Evolutionary conservation across 2,329 filamentous ascomycete genomes (phyloP).

Genomic region (Aspergillus chevalieri): DNA sequence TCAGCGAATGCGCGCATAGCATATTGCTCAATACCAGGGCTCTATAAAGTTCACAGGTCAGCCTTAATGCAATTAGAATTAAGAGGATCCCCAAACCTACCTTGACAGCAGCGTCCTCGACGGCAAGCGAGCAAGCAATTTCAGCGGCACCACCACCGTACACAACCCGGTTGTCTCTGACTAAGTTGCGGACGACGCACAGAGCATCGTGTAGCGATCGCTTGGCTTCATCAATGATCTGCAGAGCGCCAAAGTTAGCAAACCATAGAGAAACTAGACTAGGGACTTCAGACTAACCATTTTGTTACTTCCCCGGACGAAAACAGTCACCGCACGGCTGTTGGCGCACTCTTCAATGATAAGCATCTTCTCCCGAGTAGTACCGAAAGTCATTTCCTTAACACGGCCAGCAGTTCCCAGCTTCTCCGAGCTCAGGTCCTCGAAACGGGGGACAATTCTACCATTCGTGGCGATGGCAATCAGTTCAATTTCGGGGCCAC

Average conservation of each 20-base stretch:
- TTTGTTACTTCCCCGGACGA: slow-evolving; percentile 97
- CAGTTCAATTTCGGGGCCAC: slow-evolving; percentile 94
- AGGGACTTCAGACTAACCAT: slow-evolving; percentile 61
- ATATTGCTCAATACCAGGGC: slow-evolving; percentile 95
- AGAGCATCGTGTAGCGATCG: slow-evolving; percentile 94
- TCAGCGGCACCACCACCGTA: slow-evolving; percentile 96
- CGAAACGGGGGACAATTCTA: slow-evolving; percentile 93
- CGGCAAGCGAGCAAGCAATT: slow-evolving; percentile 91
- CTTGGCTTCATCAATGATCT: slow-evolving; percentile 99
- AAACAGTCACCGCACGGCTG: slow-evolving; percentile 90
- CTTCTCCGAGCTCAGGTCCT: slow-evolving; percentile 86
- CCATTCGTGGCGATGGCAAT: slow-evolving; percentile 99
- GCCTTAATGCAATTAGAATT: slow-evolving; percentile 2
- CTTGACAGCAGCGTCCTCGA: slow-evolving; percentile 89
- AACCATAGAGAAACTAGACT: background rate
- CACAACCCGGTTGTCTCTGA: slow-evolving; percentile 91
- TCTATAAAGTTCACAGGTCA: slow-evolving; percentile 42
- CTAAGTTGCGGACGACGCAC: slow-evolving; percentile 94
- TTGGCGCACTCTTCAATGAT: slow-evolving; percentile 99
- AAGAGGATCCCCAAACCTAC: slow-evolving; percentile 28
- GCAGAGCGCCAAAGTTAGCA: slow-evolving; percentile 8
- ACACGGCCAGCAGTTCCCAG: slow-evolving; percentile 85
- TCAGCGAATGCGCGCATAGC: slow-evolving; percentile 97
- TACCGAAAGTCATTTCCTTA: slow-evolving; percentile 92
- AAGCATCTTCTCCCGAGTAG: slow-evolving; percentile 97